phyloP scores from a whole-genome alignment of 441 rosid species.

The Gossypium schwendimanii region DNA sequence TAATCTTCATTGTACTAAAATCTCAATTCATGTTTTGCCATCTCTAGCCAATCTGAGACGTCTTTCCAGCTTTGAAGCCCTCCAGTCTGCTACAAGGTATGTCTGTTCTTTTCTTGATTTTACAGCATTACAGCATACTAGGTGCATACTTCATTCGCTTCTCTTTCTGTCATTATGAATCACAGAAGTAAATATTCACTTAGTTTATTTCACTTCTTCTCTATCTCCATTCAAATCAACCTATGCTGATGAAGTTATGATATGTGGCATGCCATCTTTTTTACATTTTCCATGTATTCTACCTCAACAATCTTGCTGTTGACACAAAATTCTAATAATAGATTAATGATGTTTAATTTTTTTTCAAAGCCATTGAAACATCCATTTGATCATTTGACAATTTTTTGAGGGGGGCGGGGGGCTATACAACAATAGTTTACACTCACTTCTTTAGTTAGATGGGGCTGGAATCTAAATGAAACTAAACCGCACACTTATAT shows the following conservation, averaged over 20 bases:
- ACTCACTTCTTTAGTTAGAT: background rate
- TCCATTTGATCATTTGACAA: background rate
- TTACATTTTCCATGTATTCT: background rate
- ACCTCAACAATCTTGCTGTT: background rate
- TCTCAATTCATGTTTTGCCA: slow-evolving; percentile 12
- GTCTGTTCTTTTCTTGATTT: background rate
- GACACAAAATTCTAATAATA: background rate
- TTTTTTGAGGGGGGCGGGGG: background rate
- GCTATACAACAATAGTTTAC: background rate
- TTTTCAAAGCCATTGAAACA: background rate
- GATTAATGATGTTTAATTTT: background rate
- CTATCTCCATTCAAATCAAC: background rate
- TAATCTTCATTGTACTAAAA: background rate
- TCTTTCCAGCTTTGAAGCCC: slow-evolving; percentile 75
- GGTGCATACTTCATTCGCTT: background rate
- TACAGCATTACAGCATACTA: background rate
- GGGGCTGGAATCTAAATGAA: background rate
- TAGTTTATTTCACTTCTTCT: background rate
- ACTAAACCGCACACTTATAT: background rate
- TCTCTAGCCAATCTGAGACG: slow-evolving; percentile 58
- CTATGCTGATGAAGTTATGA: background rate
- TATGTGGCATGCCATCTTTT: background rate
- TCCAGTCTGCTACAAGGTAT: slow-evolving; percentile 65
- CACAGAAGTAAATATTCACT: background rate
- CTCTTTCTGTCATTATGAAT: background rate